Evolutionary conservation across 768 basidiomycete genomes (phyloP), one percentile per base, ranked within the genome.

Genomic region (Suillus bovinus): DNA sequence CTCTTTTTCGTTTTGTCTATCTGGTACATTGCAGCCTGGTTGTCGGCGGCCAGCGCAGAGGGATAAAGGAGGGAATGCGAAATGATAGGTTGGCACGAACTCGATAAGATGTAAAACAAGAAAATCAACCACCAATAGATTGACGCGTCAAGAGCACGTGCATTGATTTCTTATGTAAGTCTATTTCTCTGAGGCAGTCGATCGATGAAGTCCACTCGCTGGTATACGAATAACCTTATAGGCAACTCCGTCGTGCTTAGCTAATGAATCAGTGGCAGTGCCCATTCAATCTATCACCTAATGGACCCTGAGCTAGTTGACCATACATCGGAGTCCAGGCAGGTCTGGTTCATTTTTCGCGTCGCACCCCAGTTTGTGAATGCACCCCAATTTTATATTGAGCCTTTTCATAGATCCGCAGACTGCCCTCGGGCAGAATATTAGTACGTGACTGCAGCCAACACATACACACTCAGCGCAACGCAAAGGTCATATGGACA

Each of bases 401-500:
- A 24, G 6, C 22, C 24, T 55, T 38, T 34, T 24, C 36, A 17
- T 39, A 56, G 11, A 39, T 27, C 9, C 13, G 10, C 24, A 11
- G 27, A 16, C 8, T 36, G 53, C 34, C 24, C n/a, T n/a, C 14
- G 17, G 54, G 34, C 24, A 55, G 22, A 13, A 17, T 34, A 27
- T n/a, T 33, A 34, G 6, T 34, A 54, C 33, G 34, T 14, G 53
- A 36, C 27, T 27, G 1, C 17, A 39, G 24, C 17, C 17, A 38
- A 27, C 17, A 39, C 27, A 52, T 20, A 52, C 50, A 2, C 31
- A n/a, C 5, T 33, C 50, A 52, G 24, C 36, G 5, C 17, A 36
- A 36, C 53, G 53, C 22, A 55, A 36, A 29, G 17, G 22, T 49
- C 55, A 34, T 61, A 82, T 82, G 82, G 76, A 78, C 68, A 70